Evolutionary conservation across 805 yeast species (phyloP), one percentile per base, ranked within the genome.

Genomic region (Saturnispora bothae): DNA sequence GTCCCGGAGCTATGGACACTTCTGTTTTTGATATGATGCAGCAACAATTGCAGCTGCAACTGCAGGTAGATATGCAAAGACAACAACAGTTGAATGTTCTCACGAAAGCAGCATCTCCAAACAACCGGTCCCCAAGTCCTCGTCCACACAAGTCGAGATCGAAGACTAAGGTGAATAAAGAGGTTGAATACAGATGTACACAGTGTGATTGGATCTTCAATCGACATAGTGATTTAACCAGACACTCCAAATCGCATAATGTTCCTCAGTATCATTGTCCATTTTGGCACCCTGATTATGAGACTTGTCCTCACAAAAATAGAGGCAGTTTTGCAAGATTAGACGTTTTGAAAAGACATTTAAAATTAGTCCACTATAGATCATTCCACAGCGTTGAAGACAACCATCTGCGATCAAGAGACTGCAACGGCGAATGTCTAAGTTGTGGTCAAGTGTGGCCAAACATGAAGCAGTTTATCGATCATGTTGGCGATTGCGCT

Each of bases 281-380:
- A 3, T 81, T 67, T 57, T 79, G 83, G 82, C 65, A 66, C 39
- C 63, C 67, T 19, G 82, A 76, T 47, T 56, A 48, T 46, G 75
- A 78, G 4, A 71, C 81, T 5, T 81, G 88, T 53, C 59, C 61
- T 5, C 92, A 81, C 54, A 65, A 81, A 39, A 79, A 78, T 46
- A 83, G 81, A 16, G 88, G 89, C 13, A 71, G 83, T 0, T 82
- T 82, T 58, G 76, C 74, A 48, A 64, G 92, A 32, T 58, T 79
- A 43, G 92, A 82, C 50, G 88, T 82, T 22, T 61, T 81, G 45
- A 81, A 81, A 47, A 65, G 92, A 32, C 92, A 82, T 56, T 59
- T 82, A 39, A 65, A 72, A 37, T 63, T 81, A 29, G 84, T 81
- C 31, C 92, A 82, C 56, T 77, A 67, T 51, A 75, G 73, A 23